Conservation (phyloP, 2,329 filamentous ascomycete species). For the Knoxdaviesia proteae region DNA sequence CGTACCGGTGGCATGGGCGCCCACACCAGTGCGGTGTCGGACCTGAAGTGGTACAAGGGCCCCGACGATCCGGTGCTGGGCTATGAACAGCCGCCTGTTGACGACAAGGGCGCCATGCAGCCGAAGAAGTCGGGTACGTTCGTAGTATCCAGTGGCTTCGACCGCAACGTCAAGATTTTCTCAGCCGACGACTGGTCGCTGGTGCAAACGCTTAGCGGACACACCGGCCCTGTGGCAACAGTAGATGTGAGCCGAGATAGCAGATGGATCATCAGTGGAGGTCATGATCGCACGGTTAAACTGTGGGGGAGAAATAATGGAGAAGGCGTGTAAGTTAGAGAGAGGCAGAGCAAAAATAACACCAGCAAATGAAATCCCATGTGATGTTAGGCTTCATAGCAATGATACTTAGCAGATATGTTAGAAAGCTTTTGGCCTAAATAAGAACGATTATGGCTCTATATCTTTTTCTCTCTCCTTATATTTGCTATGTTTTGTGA, state of each 20-base stretch:
- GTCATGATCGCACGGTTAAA: conserved; percentile 88
- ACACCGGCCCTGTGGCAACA: conserved; percentile 80
- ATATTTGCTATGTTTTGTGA: neutral
- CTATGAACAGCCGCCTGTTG: conserved; percentile 29
- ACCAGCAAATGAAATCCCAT: neutral
- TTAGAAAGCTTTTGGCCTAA: too few species aligned
- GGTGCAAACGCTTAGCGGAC: conserved; percentile 70
- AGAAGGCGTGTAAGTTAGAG: conserved; percentile 12
- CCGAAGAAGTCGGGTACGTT: conserved; percentile 84
- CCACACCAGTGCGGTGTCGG: conserved; percentile 77
- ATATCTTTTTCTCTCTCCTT: neutral
- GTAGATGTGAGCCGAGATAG: conserved; percentile 74
- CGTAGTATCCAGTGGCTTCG: conserved; percentile 77
- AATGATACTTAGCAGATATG: too few species aligned
- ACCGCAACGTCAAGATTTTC: conserved; percentile 88
- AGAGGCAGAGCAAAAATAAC: neutral
- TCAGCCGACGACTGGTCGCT: conserved; percentile 91
- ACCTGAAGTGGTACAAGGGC: conserved; percentile 86
- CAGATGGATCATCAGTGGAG: conserved; percentile 83
- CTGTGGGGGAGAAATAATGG: conserved; percentile 78
- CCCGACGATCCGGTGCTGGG: conserved; percentile 51
- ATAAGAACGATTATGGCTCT: too few species aligned
- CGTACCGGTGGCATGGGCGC: conserved; percentile 72
- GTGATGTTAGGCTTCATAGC: too few species aligned
- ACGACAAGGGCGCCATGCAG: conserved; percentile 41